Percentiles rank a stretch among this genome's conserved stretches.
Conservation (phyloP, 2,329 filamentous ascomycete species). For the Plenodomus tracheiphilus region DNA sequence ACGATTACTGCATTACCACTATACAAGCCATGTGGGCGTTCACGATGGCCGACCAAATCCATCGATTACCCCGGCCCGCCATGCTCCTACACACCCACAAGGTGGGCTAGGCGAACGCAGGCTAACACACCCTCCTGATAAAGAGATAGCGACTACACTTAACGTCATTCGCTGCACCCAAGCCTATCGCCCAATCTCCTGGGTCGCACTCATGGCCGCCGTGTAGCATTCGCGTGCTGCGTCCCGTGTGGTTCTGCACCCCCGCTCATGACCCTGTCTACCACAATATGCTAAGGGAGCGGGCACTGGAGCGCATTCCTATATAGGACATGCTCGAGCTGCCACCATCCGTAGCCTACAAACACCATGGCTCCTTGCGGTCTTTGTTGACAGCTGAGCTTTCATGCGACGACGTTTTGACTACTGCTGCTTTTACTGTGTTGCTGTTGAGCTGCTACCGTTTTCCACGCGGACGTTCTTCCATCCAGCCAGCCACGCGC, state of each 20-base stretch:
- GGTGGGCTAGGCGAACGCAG: constrained; percentile 7
- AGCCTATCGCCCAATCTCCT: constrained; percentile 10
- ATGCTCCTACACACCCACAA: constrained; percentile 6
- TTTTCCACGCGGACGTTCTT: not conserved
- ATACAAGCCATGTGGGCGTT: not conserved
- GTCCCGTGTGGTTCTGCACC: constrained; percentile 1
- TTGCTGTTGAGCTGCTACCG: not conserved
- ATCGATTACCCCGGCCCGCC: not conserved
- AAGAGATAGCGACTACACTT: constrained; percentile 8
- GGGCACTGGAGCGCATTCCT: not conserved
- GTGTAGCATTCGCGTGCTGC: constrained; percentile 5
- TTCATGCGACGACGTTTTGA: not conserved
- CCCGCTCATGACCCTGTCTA: constrained; percentile 1
- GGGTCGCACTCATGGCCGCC: not conserved
- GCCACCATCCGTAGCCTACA: not conserved
- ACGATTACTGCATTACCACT: not conserved
- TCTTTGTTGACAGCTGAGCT: not conserved
- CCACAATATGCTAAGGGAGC: not conserved
- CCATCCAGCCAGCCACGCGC: not conserved
- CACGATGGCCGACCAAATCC: not conserved
- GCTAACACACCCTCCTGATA: constrained; percentile 7
- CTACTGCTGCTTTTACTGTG: not conserved
- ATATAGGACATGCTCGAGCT: constrained; percentile 1
- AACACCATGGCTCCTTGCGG: not conserved
- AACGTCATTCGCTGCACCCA: constrained; percentile 12